A percentile compares a stretch with the other conserved stretches of the same genome.
Conservation (phyloP, 768 basidiomycete genomes). For the Xanthoconium stramineum region DNA sequence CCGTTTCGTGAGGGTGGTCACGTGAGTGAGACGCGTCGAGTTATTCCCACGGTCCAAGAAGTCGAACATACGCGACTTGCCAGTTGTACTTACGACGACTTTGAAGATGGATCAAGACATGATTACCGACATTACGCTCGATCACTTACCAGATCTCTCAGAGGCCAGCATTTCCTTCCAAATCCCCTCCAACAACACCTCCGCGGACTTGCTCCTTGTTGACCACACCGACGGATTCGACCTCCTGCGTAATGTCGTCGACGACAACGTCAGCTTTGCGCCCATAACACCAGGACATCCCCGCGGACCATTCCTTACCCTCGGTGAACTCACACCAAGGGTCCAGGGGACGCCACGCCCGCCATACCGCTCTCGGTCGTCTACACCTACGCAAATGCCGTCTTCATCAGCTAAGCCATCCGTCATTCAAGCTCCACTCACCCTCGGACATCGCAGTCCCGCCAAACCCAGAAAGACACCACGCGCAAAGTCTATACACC, state of each 20-base stretch:
- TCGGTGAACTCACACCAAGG: constrained; percentile 42
- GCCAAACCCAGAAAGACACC: constrained; percentile 13
- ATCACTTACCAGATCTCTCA: constrained; percentile 56
- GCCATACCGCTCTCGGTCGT: constrained; percentile 7
- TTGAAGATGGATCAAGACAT: constrained; percentile 18
- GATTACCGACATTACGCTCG: constrained; percentile 43
- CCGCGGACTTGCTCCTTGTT: constrained; percentile 35
- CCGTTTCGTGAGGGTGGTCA: constrained; percentile 9
- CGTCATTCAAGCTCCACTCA: constrained; percentile 4
- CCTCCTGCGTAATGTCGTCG: constrained; percentile 35
- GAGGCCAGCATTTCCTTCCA: constrained; percentile 43
- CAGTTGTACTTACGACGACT: background rate
- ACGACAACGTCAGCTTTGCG: constrained; percentile 37
- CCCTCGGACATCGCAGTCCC: constrained; percentile 14
- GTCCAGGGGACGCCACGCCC: constrained; percentile 14
- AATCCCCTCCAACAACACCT: constrained; percentile 39
- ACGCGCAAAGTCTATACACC: background rate
- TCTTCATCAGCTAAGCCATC: constrained; percentile 17
- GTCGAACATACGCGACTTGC: constrained; percentile 5
- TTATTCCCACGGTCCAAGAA: constrained; percentile 21
- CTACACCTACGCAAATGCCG: constrained; percentile 2
- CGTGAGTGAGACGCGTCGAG: constrained; percentile 29
- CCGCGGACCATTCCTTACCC: constrained; percentile 34
- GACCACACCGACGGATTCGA: constrained; percentile 39
- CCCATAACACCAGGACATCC: constrained; percentile 28